Evolutionary conservation across 768 basidiomycete species (phyloP).

Genomic region (Hericium erinaceus): DNA sequence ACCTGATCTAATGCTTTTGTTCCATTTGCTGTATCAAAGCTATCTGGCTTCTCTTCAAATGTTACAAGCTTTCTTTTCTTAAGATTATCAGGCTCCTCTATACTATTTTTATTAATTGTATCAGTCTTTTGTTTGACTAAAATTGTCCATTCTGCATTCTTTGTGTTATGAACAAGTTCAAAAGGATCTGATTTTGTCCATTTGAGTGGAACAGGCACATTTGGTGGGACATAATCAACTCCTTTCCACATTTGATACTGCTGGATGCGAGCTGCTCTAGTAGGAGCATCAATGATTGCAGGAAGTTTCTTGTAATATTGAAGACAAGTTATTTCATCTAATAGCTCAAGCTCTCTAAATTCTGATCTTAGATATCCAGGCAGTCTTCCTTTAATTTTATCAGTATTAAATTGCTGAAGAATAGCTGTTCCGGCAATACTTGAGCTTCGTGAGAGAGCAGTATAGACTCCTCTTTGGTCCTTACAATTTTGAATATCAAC

Average conservation of each 20-base stretch:
- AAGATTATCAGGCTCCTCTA: background rate
- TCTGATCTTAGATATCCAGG: slow-evolving; percentile 11
- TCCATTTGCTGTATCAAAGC: background rate
- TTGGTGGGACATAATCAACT: background rate
- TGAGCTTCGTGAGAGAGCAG: slow-evolving; percentile 14
- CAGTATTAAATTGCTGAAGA: slow-evolving; percentile 7
- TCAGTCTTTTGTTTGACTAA: background rate
- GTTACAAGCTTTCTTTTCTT: background rate
- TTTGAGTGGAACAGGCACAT: background rate
- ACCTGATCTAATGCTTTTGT: background rate
- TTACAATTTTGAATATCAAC: slow-evolving; percentile 9
- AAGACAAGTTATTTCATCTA: slow-evolving; percentile 7
- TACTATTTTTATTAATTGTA: background rate
- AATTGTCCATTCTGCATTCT: background rate
- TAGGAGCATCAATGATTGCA: background rate
- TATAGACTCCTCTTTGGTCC: slow-evolving; percentile 14
- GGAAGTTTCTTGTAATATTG: background rate
- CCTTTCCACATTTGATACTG: background rate
- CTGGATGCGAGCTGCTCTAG: background rate
- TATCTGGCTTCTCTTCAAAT: background rate
- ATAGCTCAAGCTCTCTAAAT: slow-evolving; percentile 10
- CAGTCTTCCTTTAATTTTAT: slow-evolving; percentile 6
- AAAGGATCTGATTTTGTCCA: background rate
- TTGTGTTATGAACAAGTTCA: background rate
- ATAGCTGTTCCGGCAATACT: slow-evolving; percentile 9